Evolutionary conservation across 345 rosid genomes (phyloP).

Genomic region (Cardamine occulta): DNA sequence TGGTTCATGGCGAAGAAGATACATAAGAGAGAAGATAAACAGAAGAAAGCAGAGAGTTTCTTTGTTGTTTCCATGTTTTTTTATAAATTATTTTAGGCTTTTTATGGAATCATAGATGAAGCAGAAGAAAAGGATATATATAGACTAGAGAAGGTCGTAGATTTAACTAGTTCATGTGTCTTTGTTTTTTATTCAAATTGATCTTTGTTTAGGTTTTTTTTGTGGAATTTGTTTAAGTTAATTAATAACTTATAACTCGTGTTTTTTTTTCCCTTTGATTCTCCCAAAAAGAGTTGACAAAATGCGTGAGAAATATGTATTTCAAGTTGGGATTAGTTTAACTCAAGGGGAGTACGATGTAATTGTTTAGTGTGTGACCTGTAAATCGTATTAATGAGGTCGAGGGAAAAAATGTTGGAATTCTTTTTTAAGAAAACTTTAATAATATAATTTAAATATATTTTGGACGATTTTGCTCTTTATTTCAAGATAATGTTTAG

Average conservation of each 20-base stretch:
- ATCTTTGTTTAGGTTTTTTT: background rate
- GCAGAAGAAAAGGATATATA: background rate
- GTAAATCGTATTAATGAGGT: no score
- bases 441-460: no score
- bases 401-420: no score
- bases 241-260: background rate
- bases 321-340: background rate
- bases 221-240: conserved; percentile 1
- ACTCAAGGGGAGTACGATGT: background rate
- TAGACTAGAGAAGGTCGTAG: background rate
- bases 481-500: no score
- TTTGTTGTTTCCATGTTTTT: conserved; percentile 18
- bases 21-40: conserved; percentile 3
- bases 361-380: background rate
- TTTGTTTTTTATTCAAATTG: no score
- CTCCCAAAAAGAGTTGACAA: conserved; percentile 25
- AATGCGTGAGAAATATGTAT: background rate
- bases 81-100: background rate
- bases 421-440: no score
- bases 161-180: background rate
- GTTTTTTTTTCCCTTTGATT: background rate
- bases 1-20: conserved; percentile 17
- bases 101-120: background rate
- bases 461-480: no score
- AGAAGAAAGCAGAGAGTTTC: conserved; percentile 17